phyloP scores from a whole-genome alignment of 768 basidiomycete genomes.

The Dentipellis fragilis region DNA sequence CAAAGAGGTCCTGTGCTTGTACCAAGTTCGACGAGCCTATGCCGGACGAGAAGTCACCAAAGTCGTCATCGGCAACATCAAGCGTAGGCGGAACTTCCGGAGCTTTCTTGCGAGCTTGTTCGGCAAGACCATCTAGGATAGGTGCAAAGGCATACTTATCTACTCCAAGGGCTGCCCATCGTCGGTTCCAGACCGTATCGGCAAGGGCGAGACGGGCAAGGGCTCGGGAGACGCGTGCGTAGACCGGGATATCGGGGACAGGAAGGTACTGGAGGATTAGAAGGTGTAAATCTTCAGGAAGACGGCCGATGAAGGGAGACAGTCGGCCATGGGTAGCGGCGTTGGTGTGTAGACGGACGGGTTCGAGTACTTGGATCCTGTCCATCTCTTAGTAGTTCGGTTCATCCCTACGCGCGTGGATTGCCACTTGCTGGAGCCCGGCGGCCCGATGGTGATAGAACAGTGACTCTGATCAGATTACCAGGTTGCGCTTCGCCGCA shows the following conservation, averaged over 20 bases:
- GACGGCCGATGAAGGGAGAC: conserved; percentile 51
- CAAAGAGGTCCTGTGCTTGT: conserved; percentile 10
- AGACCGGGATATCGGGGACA: conserved; percentile 70
- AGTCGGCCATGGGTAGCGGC: conserved; percentile 15
- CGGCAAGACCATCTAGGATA: conserved; percentile 55
- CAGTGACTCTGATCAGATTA: no score
- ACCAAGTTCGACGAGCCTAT: neutral
- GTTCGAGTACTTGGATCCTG: conserved; percentile 81
- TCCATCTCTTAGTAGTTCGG: conserved; percentile 46
- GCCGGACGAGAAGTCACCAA: conserved; percentile 71
- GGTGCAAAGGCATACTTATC: conserved; percentile 32
- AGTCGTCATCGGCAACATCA: conserved; percentile 67
- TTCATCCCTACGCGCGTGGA: no score
- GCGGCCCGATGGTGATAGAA: no score
- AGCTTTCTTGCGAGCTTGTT: conserved; percentile 27
- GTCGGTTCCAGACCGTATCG: conserved; percentile 68
- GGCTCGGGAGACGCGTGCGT: conserved; percentile 58
- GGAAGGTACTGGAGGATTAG: conserved; percentile 66
- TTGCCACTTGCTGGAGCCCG: no score
- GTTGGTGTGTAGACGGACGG: conserved; percentile 24
- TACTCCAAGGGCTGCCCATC: conserved; percentile 55
- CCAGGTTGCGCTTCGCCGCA: no score
- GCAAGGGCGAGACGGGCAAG: conserved; percentile 54
- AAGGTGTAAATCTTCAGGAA: conserved; percentile 72
- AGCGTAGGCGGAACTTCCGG: conserved; percentile 50